phyloP scores from a whole-genome alignment of 75 land plant species.

The Pinus taeda region DNA sequence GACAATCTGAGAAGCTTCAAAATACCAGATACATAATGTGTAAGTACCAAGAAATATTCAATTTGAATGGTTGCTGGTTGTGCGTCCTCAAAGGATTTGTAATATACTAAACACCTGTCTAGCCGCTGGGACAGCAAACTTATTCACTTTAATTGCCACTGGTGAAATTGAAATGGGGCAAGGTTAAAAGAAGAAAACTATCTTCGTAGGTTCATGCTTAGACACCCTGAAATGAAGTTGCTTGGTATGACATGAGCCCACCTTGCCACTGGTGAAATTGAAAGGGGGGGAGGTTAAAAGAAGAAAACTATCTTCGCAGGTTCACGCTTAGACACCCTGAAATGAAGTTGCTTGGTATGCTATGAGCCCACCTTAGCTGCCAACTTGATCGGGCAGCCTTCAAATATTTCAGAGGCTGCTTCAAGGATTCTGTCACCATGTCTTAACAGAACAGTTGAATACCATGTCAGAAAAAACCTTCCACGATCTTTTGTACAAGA shows the following conservation, averaged over 20 bases:
- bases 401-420: constrained; percentile 50
- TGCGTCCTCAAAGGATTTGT: too few relatives aligned
- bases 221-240: background rate
- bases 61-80: too few relatives aligned
- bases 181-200: background rate
- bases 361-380: constrained; percentile 56
- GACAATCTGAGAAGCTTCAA: background rate
- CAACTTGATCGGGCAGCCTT: constrained; percentile 46
- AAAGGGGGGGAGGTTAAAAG: too few relatives aligned
- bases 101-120: background rate
- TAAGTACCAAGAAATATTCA: background rate
- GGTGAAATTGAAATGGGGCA: too few relatives aligned
- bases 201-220: background rate
- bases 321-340: background rate
- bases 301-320: too few relatives aligned
- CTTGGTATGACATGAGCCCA: constrained; percentile 12
- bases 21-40: background rate
- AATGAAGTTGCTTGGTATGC: background rate
- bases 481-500: constrained; percentile 55
- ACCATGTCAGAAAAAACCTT: constrained; percentile 76
- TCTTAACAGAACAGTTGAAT: constrained; percentile 55
- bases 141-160: background rate
- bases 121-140: background rate
- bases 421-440: constrained; percentile 80
- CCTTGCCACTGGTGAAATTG: constrained; percentile 10